Percentiles rank a stretch among this genome's conserved stretches.
Evolutionary conservation across 2,329 filamentous ascomycete genomes (phyloP).

Genomic region (Talaromyces sp.): DNA sequence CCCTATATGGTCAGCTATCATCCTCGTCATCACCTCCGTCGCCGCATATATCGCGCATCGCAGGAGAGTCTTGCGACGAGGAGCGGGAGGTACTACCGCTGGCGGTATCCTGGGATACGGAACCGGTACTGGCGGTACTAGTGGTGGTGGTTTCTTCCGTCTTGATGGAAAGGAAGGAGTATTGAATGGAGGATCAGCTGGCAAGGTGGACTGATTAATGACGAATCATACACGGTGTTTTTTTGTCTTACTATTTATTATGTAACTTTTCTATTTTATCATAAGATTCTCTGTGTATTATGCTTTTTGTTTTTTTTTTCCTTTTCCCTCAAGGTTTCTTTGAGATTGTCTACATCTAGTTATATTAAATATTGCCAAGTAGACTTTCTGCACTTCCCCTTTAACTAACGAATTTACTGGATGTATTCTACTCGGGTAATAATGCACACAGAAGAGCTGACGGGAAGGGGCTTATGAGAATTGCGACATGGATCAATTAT

Average conservation of each 20-base stretch:
- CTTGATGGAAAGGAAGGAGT: constrained; percentile 49
- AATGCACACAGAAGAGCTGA: not conserved
- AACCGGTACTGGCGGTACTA: constrained; percentile 35
- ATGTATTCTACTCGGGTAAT: not conserved
- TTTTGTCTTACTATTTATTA: constrained; percentile 6
- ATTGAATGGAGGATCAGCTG: constrained; percentile 41
- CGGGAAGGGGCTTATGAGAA: not conserved
- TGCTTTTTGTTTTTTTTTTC: not conserved
- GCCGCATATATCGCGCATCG: constrained; percentile 27
- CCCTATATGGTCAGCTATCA: constrained; percentile 41
- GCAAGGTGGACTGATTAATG: constrained; percentile 40
- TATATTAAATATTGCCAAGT: not conserved
- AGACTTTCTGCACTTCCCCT: too few species aligned
- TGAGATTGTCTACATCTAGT: not conserved
- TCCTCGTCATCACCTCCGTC: constrained; percentile 35
- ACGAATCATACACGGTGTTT: constrained; percentile 3
- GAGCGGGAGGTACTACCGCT: not conserved
- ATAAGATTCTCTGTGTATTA: constrained; percentile 6
- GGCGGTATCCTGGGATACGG: constrained; percentile 28
- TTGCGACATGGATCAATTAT: not conserved
- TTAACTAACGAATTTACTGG: not conserved
- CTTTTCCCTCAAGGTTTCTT: not conserved
- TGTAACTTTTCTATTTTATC: constrained; percentile 5
- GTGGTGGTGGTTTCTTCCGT: constrained; percentile 44
- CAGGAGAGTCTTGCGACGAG: constrained; percentile 4